Base-by-base conservation (phyloP, 345 rosid genomes). In the Lepidium didymum region DNA sequence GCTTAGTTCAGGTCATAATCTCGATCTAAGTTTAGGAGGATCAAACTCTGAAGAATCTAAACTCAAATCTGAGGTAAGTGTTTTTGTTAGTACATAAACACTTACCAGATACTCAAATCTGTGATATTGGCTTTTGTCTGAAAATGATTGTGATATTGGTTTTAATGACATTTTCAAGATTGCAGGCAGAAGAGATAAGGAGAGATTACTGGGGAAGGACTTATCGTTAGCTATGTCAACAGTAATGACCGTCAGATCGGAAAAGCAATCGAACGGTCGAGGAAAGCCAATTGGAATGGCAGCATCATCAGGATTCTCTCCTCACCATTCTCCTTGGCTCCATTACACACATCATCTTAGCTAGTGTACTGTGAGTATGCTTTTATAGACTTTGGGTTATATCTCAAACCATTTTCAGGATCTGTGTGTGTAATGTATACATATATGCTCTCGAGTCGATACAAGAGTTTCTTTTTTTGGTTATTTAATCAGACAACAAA, bases 291-390 rank as follows among this genome's bases (percentile, higher is more conserved):
- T 14, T 57, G 41, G 21, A 64, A 54, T 78, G 72, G 80, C 98
- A 86, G 97, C 96, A 93, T 93, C 98, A 90, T 93, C 98, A 90
- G 97, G 98, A 93, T 93, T 88, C 98, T 87, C 88, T 36, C 83
- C 80, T 58, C 92, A 82, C 73, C 64, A 82, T 21, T 81, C 81
- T 73, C 80, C 72, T 73, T 87, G 92, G 94, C 81, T 81, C 80
- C 90, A 86, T 76, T 81, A 75, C 10, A 50, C 19, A 58, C 45
- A 73, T 64, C 44, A 15, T 44, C 64, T 29, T 10, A 57, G 56
- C 64, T 27, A 27, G 31, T 27, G 31, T 44, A 56, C 13, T n/a
- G 37, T 18, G 50, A 56, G 10, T 33, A 60, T 11, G 68, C 36
- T 41, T 59, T 40, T 33, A 14, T 35, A 60, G 36, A 60, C 18